Evolutionary conservation across 2,329 filamentous ascomycete genomes (phyloP).

Genomic region (Calonectria honghensis): DNA sequence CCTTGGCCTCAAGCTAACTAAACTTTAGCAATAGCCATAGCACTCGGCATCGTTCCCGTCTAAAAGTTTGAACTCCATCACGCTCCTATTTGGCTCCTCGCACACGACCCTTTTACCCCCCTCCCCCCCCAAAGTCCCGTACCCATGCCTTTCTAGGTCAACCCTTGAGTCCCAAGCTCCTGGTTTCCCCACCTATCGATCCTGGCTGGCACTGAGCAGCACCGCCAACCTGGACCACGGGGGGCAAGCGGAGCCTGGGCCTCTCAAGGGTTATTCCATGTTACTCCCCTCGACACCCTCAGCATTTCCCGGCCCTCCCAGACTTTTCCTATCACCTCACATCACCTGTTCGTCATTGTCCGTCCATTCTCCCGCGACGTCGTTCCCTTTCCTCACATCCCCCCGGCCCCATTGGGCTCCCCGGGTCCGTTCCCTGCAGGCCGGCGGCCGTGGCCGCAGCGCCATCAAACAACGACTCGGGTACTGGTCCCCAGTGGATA

Average conservation of each 20-base stretch:
- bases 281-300: constrained; percentile 37
- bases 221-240: constrained; percentile 55
- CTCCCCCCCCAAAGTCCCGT: constrained; percentile 28
- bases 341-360: constrained; percentile 47
- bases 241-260: constrained; percentile 45
- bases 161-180: constrained; percentile 43
- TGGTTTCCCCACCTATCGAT: constrained; percentile 49
- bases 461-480: constrained; percentile 52
- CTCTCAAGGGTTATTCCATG: constrained; percentile 37
- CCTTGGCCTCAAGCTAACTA: constrained; percentile 29
- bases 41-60: constrained; percentile 52
- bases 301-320: constrained; percentile 32
- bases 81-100: constrained; percentile 32
- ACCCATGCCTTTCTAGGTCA: constrained; percentile 40
- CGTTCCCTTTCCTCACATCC: constrained; percentile 24
- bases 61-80: constrained; percentile 38
- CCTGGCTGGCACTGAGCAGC: constrained; percentile 51
- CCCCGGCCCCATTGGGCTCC: constrained; percentile 44
- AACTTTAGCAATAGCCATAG: constrained; percentile 35
- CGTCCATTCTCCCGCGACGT: constrained; percentile 27
- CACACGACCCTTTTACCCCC: constrained; percentile 30
- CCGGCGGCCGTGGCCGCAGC: constrained; percentile 48
- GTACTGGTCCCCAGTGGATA: constrained; percentile 54
- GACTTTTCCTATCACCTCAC: constrained; percentile 40
- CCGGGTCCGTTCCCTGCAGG: constrained; percentile 43